These are phyloP conservation scores for Biscogniauxia sp. DNA, from an alignment of 2,329 filamentous ascomycete genomes.

Conservation along the genomic window DNA sequence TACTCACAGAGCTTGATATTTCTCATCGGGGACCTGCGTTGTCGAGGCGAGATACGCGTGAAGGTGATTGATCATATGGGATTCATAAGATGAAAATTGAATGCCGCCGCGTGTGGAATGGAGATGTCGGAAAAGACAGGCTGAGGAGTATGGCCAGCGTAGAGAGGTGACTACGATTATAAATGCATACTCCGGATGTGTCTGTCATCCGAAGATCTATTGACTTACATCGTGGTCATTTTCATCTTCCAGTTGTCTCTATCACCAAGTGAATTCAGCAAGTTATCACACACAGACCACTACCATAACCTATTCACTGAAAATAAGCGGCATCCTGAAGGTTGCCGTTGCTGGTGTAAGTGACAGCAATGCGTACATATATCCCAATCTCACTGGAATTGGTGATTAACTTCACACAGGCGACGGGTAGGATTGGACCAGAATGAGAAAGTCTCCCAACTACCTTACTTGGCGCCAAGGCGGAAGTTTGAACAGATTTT, in stretches of 20 bases:
- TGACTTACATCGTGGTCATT: background rate
- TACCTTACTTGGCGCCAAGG: slow-evolving; percentile 55
- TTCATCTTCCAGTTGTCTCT: background rate
- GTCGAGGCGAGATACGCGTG: slow-evolving; percentile 2
- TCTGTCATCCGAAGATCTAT: background rate
- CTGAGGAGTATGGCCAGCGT: background rate
- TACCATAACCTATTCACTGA: background rate
- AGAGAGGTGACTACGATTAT: background rate
- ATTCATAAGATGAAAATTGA: background rate
- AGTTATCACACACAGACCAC: background rate
- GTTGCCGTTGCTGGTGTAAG: slow-evolving; percentile 23
- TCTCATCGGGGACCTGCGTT: background rate
- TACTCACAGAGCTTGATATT: no score
- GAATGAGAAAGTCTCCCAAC: slow-evolving; percentile 33
- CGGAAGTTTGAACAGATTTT: slow-evolving; percentile 40
- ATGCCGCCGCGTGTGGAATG: background rate
- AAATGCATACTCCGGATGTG: background rate
- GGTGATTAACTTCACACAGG: slow-evolving; percentile 9
- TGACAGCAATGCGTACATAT: background rate
- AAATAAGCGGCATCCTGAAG: slow-evolving; percentile 7
- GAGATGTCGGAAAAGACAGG: background rate
- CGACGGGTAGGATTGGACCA: slow-evolving; percentile 38
- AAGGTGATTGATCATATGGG: background rate
- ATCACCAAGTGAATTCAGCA: background rate
- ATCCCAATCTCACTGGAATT: background rate